A percentile compares a stretch with the other conserved stretches of the same genome.
Conservation (phyloP, 2,329 filamentous ascomycete species). For the Sporothrix brunneoviolacea region DNA sequence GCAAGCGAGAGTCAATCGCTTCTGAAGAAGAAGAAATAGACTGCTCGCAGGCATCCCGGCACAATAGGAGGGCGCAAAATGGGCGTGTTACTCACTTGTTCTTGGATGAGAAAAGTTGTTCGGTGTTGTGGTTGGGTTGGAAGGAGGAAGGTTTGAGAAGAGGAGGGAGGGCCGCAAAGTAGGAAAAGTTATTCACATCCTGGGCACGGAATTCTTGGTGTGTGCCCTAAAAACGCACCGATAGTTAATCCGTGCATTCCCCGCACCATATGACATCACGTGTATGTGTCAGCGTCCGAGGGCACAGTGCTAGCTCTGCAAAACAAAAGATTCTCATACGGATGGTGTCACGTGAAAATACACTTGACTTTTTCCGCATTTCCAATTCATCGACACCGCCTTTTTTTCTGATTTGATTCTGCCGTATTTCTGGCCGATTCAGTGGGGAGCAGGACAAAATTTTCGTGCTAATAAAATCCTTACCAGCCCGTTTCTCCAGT, state of each 20-base stretch:
- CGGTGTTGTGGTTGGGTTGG: constrained; percentile 32
- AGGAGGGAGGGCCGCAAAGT: constrained; percentile 5
- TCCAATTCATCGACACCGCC: constrained; percentile 8
- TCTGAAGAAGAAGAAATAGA: background rate
- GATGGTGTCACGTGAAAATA: constrained; percentile 1
- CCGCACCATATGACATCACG: constrained; percentile 10
- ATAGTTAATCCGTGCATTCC: constrained; percentile 14
- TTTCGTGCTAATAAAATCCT: constrained; percentile 9
- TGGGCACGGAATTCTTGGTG: constrained; percentile 9
- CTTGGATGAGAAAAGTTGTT: constrained; percentile 39
- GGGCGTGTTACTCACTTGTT: constrained; percentile 25
- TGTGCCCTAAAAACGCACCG: constrained; percentile 20
- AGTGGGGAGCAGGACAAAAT: constrained; percentile 13
- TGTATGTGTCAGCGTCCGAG: background rate
- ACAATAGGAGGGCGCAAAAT: background rate
- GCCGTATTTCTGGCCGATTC: constrained; percentile 3
- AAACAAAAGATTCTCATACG: too few relatives aligned
- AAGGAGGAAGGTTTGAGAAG: constrained; percentile 11
- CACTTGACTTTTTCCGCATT: too few relatives aligned
- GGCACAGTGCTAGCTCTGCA: background rate
- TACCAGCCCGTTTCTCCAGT: too few relatives aligned
- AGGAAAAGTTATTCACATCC: constrained; percentile 9
- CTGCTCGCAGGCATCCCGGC: background rate
- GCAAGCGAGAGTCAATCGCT: background rate
- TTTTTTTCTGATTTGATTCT: constrained; percentile 8